These are phyloP conservation scores for Monosporascus cannonballus DNA, from an alignment of 2,329 filamentous ascomycete genomes.

Conservation along the genomic window DNA sequence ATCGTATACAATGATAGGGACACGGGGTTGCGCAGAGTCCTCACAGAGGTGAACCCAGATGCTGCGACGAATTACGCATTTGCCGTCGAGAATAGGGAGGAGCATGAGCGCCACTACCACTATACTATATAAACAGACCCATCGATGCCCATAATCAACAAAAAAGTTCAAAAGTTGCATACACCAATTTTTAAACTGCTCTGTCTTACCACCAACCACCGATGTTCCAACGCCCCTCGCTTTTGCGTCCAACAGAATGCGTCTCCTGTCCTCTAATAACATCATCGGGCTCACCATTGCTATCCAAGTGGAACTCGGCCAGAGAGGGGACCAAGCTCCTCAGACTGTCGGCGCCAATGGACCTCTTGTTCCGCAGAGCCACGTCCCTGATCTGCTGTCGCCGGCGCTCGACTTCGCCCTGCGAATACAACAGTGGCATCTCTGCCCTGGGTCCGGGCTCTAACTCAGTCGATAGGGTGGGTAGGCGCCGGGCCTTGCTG, in stretches of 20 bases:
- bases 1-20: background rate
- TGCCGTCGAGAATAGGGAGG: background rate
- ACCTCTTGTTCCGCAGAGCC: slow-evolving; percentile 21
- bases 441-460: background rate
- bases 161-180: background rate
- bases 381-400: slow-evolving; percentile 18
- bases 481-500: slow-evolving; percentile 8
- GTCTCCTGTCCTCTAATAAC: slow-evolving; percentile 5
- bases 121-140: background rate
- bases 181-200: background rate
- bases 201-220: slow-evolving; percentile 19
- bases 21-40: too few relatives aligned
- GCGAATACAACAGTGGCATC: slow-evolving; percentile 1
- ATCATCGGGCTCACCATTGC: slow-evolving; percentile 7
- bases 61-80: background rate
- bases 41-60: too few relatives aligned
- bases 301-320: slow-evolving; percentile 9
- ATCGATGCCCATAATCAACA: background rate
- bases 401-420: slow-evolving; percentile 12
- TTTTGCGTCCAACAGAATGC: slow-evolving; percentile 8
- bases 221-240: slow-evolving; percentile 21
- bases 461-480: slow-evolving; percentile 1
- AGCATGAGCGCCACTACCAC: background rate
- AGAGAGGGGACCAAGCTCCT: slow-evolving; percentile 24
- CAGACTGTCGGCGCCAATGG: slow-evolving; percentile 22